Percentiles rank a stretch among this genome's conserved stretches.
phyloP scores from a whole-genome alignment of 352 stramenopile species.

The Globisporangium rhizosaccharum region DNA sequence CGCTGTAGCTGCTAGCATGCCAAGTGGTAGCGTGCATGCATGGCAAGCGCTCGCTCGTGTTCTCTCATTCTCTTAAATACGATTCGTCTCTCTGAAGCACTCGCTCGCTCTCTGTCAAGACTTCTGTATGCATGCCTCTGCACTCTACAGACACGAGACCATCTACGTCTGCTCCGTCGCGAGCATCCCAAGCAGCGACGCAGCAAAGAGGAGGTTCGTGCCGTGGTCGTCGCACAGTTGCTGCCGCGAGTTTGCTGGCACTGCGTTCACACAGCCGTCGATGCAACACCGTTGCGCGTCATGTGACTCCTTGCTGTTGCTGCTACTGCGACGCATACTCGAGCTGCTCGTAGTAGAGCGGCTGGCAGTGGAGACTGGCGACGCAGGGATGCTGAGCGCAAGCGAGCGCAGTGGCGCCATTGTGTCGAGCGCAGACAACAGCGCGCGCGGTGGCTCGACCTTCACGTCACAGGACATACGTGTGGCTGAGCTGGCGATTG shows the following conservation, averaged over 20 bases:
- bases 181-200: slow-evolving; percentile 16
- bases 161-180: not conserved
- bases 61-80: not conserved
- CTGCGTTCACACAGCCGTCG: slow-evolving; percentile 4
- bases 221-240: slow-evolving; percentile 13
- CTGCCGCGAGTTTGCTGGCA: not conserved
- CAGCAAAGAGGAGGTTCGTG: slow-evolving; percentile 9
- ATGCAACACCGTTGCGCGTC: not conserved
- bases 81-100: not conserved
- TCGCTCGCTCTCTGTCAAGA: not conserved
- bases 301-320: not conserved
- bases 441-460: too few species aligned
- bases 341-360: not conserved
- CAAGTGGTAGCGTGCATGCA: slow-evolving; percentile 1
- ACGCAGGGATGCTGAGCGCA: too few species aligned
- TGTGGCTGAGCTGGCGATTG: too few species aligned
- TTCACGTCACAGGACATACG: not conserved
- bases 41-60: slow-evolving; percentile 1
- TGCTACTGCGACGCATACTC: not conserved
- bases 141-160: not conserved
- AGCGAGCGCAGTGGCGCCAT: too few species aligned
- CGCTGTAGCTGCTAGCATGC: not conserved
- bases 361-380: too few species aligned
- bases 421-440: too few species aligned
- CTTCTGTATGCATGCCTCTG: not conserved